These are phyloP conservation scores for Mycena filopes DNA, from an alignment of 768 basidiomycete genomes.

Conservation along the genomic window DNA sequence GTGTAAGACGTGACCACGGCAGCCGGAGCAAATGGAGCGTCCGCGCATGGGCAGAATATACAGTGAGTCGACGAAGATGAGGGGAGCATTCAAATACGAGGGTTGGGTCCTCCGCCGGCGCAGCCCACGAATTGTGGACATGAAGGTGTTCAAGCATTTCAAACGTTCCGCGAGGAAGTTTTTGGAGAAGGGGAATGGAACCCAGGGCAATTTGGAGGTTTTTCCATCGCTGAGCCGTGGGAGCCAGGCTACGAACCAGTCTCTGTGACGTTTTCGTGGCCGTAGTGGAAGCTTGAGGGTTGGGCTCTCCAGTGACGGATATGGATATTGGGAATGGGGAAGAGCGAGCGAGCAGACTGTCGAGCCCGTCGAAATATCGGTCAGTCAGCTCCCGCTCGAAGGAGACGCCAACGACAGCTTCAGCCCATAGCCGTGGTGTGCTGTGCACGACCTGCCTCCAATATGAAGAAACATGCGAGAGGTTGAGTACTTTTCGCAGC, in stretches of 20 bases:
- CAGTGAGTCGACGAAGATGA: conserved; percentile 5
- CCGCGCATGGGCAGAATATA: not conserved
- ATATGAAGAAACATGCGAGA: conserved; percentile 14
- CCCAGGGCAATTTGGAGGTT: not conserved
- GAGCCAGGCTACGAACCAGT: not conserved
- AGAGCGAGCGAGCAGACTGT: not conserved
- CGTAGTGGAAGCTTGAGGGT: not conserved
- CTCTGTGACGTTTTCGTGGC: not conserved
- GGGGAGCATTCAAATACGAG: conserved; percentile 8
- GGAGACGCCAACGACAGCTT: not conserved
- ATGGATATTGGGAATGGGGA: not conserved
- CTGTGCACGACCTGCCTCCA: conserved; percentile 11
- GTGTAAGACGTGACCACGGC: conserved; percentile 15
- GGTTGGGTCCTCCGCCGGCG: not conserved
- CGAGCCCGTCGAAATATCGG: not conserved
- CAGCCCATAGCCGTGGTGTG: conserved; percentile 16
- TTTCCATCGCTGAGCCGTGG: not conserved
- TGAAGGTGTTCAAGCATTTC: conserved; percentile 2
- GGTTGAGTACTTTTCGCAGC: not conserved
- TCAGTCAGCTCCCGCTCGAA: not conserved
- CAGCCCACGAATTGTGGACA: not conserved
- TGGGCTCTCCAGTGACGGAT: not conserved
- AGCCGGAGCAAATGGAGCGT: not conserved
- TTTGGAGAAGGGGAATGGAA: not conserved
- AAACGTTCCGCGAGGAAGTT: conserved; percentile 3